Evolutionary conservation across 129 eudicot species (phyloP), one percentile per base, ranked within the genome.

Genomic region (Heracleum sosnowskyi): DNA sequence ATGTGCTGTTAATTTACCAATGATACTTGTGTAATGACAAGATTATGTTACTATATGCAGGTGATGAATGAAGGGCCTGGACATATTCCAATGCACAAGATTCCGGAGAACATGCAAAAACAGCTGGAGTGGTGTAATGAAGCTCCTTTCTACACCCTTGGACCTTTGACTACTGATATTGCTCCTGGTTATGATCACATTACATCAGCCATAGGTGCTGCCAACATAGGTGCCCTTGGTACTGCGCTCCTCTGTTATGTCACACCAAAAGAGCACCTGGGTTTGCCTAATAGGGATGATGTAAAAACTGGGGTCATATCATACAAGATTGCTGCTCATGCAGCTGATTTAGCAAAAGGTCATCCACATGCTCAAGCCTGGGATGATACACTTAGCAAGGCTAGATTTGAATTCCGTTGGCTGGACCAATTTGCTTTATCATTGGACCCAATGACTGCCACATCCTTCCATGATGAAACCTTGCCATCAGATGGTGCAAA

Each of bases 131-230:
- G 99, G 97, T 96, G 97, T 81, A 90, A 90, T 51, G 99, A 92
- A 86, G 99, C 98, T 2, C 99, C 99, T 7, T 96, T 96, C 87
- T 96, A 96, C 86, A 96, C 99, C 57, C 97, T 96, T 60, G 99
- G 99, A 35, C 99, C 99, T 47, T 77, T 96, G 81, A 96, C 99
- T 26, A 96, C 99, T 41, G 97, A 96, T 69, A 96, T 96, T 53
- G 99, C 99, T 17, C 99, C 99, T 47, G 99, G 99, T 44, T 96
- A 92, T 63, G 99, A 96, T 69, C 99, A 96, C 85, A 96, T 96
- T n/a, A 96, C 99, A 73, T 96, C 99, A n/a, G 99, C 99, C 73
- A 96, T 96, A 51, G 99, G 99, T 35, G 99, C 99, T 20, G 99
- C 99, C 81, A 96, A 92, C 80, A 96, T 96, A 31, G 97, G 99